Evolutionary conservation across 2,329 filamentous ascomycete species (phyloP).

Genomic region (Fusarium nelsonii): DNA sequence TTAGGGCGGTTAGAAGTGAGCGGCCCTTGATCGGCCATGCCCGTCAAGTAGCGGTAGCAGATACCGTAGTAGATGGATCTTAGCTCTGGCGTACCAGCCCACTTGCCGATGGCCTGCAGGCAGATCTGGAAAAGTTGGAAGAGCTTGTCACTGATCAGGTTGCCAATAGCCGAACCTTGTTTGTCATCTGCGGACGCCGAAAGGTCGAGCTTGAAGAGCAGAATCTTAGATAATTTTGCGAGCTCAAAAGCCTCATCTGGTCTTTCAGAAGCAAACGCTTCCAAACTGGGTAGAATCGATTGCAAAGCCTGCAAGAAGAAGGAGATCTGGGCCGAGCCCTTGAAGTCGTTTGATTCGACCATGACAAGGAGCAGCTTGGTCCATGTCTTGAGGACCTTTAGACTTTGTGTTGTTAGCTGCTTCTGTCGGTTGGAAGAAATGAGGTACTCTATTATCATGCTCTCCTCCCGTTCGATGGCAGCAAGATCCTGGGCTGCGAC

Average conservation of each 20-base stretch:
- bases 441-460: slow-evolving; percentile 70
- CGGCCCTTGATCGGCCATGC: slow-evolving; percentile 70
- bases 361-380: slow-evolving; percentile 85
- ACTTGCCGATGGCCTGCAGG: slow-evolving; percentile 81
- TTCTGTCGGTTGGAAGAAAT: slow-evolving; percentile 72
- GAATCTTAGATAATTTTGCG: slow-evolving; percentile 78
- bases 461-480: slow-evolving; percentile 69
- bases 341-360: slow-evolving; percentile 84
- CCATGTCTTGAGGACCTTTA: slow-evolving; percentile 84
- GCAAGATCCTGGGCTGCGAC: slow-evolving; percentile 63
- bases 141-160: slow-evolving; percentile 87
- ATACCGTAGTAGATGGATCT: slow-evolving; percentile 92
- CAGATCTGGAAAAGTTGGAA: slow-evolving; percentile 93
- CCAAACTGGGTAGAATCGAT: slow-evolving; percentile 87
- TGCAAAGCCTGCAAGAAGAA: slow-evolving; percentile 91
- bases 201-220: slow-evolving; percentile 79
- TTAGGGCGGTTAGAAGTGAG: slow-evolving; percentile 64
- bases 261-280: slow-evolving; percentile 78
- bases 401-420: slow-evolving; percentile 68
- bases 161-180: slow-evolving; percentile 66
- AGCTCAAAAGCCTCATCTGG: slow-evolving; percentile 79
- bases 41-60: slow-evolving; percentile 85
- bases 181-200: slow-evolving; percentile 55
- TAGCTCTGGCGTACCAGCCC: slow-evolving; percentile 76
- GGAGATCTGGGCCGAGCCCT: slow-evolving; percentile 75